phyloP scores from a whole-genome alignment of 768 basidiomycete species.

The Amanita muscaria region DNA sequence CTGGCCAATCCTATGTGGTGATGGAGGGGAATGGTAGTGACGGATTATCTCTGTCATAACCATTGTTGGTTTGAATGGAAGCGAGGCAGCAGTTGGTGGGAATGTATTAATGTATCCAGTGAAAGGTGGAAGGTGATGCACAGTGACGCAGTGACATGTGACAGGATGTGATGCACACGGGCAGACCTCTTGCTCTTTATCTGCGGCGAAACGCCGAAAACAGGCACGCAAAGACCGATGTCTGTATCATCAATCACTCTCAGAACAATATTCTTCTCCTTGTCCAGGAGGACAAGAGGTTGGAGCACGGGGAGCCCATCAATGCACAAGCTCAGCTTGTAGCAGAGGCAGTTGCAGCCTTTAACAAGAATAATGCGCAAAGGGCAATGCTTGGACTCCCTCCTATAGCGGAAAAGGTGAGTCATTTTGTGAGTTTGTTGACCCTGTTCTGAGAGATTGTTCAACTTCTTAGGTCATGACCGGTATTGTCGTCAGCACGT shows the following conservation, averaged over 20 bases:
- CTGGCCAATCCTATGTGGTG: no score
- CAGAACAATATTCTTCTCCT: slow-evolving; percentile 17
- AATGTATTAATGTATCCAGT: no score
- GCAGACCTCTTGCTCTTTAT: slow-evolving; percentile 19
- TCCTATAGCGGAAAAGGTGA: background rate
- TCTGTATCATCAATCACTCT: slow-evolving; percentile 21
- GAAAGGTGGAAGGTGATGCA: no score
- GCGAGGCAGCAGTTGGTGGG: no score
- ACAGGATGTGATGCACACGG: slow-evolving; percentile 15
- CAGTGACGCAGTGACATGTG: no score
- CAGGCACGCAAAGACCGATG: slow-evolving; percentile 19
- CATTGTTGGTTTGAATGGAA: no score
- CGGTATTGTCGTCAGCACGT: slow-evolving; percentile 10
- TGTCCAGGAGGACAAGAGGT: background rate
- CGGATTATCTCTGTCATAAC: no score
- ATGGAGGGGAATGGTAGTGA: no score
- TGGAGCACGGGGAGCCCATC: background rate
- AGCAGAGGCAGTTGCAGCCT: slow-evolving; percentile 1
- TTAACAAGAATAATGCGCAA: background rate
- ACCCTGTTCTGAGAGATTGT: no score
- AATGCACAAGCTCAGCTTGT: background rate
- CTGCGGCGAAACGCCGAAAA: slow-evolving; percentile 18
- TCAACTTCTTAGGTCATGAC: slow-evolving; percentile 6
- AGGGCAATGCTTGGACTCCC: background rate
- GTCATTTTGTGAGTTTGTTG: no score